Percentiles rank a stretch among this genome's conserved stretches.
Evolutionary conservation across 108 stramenopile species (phyloP).

Genomic region (Aurantiochytrium sp.): DNA sequence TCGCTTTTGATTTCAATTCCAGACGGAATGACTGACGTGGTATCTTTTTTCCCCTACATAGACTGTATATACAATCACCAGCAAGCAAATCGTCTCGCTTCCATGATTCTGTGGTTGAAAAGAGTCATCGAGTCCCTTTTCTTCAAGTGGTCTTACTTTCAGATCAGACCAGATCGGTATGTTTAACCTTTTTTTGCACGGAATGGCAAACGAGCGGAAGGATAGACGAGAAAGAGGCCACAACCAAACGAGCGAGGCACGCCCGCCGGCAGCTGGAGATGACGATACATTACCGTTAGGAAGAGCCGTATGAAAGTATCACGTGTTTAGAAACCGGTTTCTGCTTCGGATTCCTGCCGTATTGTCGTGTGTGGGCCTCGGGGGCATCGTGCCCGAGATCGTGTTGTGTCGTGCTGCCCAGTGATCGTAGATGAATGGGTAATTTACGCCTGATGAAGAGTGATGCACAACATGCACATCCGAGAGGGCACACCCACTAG

Average conservation of each 20-base stretch:
- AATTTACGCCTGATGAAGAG: not conserved
- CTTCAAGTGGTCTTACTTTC: too few species aligned
- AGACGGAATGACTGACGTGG: too few species aligned
- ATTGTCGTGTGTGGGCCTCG: not conserved
- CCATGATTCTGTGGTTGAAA: too few species aligned
- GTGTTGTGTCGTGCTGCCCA: not conserved
- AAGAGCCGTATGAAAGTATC: slow-evolving; percentile 10
- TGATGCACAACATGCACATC: slow-evolving; percentile 7
- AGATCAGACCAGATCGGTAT: too few species aligned
- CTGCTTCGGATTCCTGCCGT: not conserved
- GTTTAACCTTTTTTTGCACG: too few species aligned
- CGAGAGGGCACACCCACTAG: not conserved
- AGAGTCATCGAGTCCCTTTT: too few species aligned
- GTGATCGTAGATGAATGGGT: slow-evolving; percentile 2
- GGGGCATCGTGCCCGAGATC: not conserved
- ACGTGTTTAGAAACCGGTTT: slow-evolving; percentile 10
- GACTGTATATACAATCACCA: too few species aligned
- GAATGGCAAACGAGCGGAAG: too few species aligned
- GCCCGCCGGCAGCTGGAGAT: not conserved
- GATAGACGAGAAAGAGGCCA: too few species aligned
- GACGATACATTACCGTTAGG: not conserved
- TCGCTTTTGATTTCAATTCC: not conserved
- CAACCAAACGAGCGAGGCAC: too few species aligned
- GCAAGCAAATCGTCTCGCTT: too few species aligned
- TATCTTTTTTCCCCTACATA: too few species aligned